phyloP scores from a whole-genome alignment of 805 yeast species.

The Saccharomycopsis capsularis region DNA sequence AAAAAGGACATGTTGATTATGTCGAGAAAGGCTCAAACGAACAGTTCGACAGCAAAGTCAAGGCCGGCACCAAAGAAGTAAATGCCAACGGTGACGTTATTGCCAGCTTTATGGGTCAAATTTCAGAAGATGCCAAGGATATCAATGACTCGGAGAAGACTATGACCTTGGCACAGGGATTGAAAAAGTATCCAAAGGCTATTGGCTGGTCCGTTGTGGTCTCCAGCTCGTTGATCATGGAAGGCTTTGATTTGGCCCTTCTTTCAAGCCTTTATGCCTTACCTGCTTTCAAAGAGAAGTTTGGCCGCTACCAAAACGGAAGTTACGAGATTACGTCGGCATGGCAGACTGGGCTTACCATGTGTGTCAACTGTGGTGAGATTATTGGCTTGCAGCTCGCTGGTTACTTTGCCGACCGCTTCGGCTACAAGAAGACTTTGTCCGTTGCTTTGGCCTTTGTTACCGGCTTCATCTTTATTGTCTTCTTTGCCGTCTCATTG shows the following conservation, averaged over 20 bases:
- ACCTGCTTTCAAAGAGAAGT: conserved; percentile 37
- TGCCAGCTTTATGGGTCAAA: not conserved
- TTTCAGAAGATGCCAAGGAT: conserved; percentile 17
- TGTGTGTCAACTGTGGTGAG: conserved; percentile 33
- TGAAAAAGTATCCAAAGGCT: conserved; percentile 32
- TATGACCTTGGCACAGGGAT: conserved; percentile 36
- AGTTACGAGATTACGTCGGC: conserved; percentile 32
- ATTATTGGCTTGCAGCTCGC: conserved; percentile 41
- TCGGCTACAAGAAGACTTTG: conserved; percentile 41
- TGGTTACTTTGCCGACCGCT: conserved; percentile 38
- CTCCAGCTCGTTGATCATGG: conserved; percentile 40
- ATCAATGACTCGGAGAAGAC: conserved; percentile 26
- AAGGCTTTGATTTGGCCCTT: conserved; percentile 41
- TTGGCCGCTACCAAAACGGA: conserved; percentile 32
- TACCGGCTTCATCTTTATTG: conserved; percentile 38
- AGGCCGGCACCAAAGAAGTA: too few relatives aligned
- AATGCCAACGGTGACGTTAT: not conserved
- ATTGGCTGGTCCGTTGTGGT: conserved; percentile 39
- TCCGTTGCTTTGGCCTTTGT: conserved; percentile 28
- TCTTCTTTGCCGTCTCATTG: conserved; percentile 39
- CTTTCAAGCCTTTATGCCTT: conserved; percentile 38
- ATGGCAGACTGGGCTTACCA: conserved; percentile 36
- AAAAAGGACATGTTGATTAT: not conserved
- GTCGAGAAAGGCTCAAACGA: not conserved
- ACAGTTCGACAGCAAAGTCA: not conserved